Percentiles rank a stretch among this genome's conserved stretches.
Conservation (phyloP, 176 grass and related monocot genomes). For the Urochloa ruziziensis region DNA sequence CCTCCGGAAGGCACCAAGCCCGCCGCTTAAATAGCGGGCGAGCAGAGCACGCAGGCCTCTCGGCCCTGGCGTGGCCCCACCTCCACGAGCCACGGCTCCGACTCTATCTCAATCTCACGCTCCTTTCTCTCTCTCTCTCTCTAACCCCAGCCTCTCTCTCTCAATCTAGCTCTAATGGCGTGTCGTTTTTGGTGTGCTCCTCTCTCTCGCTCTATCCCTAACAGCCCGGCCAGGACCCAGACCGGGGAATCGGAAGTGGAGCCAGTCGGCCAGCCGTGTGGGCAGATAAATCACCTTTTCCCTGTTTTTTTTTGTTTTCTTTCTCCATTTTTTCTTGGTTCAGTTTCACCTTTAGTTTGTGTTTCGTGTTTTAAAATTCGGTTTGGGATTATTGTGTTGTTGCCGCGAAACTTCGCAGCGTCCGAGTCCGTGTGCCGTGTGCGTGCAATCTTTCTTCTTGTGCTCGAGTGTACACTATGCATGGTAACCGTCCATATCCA, state of each 20-base stretch:
- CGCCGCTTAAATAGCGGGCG: conserved; percentile 9
- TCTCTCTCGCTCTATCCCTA: background rate
- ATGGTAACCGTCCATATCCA: background rate
- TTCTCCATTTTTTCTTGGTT: background rate
- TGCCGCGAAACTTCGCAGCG: background rate
- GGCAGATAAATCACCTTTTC: background rate
- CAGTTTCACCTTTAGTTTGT: background rate
- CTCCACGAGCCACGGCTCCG: background rate
- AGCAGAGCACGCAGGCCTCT: background rate
- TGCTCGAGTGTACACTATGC: background rate
- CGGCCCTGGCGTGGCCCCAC: background rate
- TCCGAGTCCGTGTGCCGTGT: background rate
- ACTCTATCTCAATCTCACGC: background rate
- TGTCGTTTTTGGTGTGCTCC: background rate
- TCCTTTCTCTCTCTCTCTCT: background rate
- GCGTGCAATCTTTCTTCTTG: background rate
- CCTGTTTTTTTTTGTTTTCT: background rate
- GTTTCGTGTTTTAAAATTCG: background rate
- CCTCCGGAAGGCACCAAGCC: background rate
- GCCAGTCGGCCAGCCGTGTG: background rate
- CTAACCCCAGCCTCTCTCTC: background rate
- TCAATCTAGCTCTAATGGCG: background rate
- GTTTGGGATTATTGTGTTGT: background rate
- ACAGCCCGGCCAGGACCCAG: background rate
- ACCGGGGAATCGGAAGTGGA: background rate